A percentile compares a stretch with the other conserved stretches of the same genome.
phyloP scores from a whole-genome alignment of 768 basidiomycete species.

The Russula virescens region DNA sequence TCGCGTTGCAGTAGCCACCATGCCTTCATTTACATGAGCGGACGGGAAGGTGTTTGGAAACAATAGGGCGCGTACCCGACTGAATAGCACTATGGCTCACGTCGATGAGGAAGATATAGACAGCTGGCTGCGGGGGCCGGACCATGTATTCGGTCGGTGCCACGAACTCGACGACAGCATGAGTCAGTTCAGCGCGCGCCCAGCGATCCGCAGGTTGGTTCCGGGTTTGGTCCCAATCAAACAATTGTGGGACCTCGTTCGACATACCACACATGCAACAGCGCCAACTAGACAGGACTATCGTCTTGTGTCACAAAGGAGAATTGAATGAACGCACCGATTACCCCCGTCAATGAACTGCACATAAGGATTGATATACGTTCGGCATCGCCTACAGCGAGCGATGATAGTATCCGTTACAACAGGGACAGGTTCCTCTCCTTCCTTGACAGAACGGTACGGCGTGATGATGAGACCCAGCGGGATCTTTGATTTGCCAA shows the following conservation, averaged over 20 bases:
- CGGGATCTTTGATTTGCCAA: conserved; percentile 44
- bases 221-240: conserved; percentile 94
- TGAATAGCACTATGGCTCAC: conserved; percentile 90
- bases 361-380: conserved; percentile 54
- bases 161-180: conserved; percentile 92
- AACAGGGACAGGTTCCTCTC: conserved; percentile 43
- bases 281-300: conserved; percentile 64
- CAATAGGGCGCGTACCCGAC: conserved; percentile 52
- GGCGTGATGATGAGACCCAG: conserved; percentile 47
- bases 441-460: conserved; percentile 44
- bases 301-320: not conserved
- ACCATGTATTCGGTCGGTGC: conserved; percentile 99
- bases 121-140: conserved; percentile 94
- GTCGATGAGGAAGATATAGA: conserved; percentile 96
- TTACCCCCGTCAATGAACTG: conserved; percentile 89
- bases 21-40: conserved; percentile 47
- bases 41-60: not conserved
- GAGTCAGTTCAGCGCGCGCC: conserved; percentile 88
- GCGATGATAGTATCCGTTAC: conserved; percentile 49
- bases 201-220: conserved; percentile 96
- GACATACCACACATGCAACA: conserved; percentile 99
- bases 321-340: conserved; percentile 43
- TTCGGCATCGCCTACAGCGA: conserved; percentile 47
- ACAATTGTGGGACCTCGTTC: conserved; percentile 96
- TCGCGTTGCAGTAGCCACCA: conserved; percentile 97